These are phyloP conservation scores for Suillus subalutaceus DNA, from an alignment of 768 basidiomycete species.

Conservation along the genomic window DNA sequence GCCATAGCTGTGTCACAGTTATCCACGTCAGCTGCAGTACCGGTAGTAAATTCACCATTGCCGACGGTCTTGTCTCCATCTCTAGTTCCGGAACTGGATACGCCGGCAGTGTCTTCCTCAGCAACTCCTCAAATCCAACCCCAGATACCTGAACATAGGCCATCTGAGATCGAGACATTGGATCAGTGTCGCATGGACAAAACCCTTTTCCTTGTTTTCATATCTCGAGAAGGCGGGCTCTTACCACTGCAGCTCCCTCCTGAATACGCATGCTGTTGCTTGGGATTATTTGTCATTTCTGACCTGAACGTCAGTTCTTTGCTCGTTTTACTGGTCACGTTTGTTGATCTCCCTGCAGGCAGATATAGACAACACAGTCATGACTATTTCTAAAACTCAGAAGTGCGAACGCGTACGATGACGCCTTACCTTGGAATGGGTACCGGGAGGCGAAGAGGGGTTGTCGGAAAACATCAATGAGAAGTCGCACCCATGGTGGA, in stretches of 20 bases:
- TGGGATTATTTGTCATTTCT: slow-evolving; percentile 52
- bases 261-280: slow-evolving; percentile 44
- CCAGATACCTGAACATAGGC: slow-evolving; percentile 24
- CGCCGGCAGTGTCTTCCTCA: neutral
- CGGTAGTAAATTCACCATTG: neutral
- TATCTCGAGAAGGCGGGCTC: slow-evolving; percentile 36
- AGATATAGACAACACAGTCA: slow-evolving; percentile 6
- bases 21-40: no score
- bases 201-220: slow-evolving; percentile 45
- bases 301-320: slow-evolving; percentile 35
- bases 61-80: neutral
- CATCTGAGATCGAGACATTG: slow-evolving; percentile 46
- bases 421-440: slow-evolving; percentile 51
- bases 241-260: slow-evolving; percentile 28
- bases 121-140: neutral
- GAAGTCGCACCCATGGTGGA: slow-evolving; percentile 25
- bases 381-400: slow-evolving; percentile 4
- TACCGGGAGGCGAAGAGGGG: slow-evolving; percentile 49
- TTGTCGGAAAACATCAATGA: slow-evolving; percentile 20
- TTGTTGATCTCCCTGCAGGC: slow-evolving; percentile 18
- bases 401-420: slow-evolving; percentile 42
- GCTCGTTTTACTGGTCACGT: slow-evolving; percentile 9
- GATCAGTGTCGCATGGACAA: slow-evolving; percentile 41
- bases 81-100: neutral
- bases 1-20: neutral